These are phyloP conservation scores for Tephrocybe sp. DNA, from an alignment of 768 basidiomycete species.

Conservation along the genomic window DNA sequence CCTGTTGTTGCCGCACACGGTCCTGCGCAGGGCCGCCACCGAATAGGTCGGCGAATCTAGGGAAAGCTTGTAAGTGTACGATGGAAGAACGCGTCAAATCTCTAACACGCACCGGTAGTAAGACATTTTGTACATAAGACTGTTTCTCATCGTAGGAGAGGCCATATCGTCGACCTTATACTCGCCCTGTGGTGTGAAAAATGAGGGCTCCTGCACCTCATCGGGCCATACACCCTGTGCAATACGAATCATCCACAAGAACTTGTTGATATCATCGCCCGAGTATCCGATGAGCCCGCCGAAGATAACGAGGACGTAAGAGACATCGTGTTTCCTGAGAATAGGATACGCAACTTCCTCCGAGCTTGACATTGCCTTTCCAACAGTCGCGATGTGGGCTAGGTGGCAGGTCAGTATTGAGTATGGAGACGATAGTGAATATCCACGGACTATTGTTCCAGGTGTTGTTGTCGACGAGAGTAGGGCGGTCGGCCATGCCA, in stretches of 20 bases:
- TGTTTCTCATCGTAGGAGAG: conserved; percentile 86
- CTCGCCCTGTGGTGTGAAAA: conserved; percentile 91
- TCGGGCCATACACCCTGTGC: conserved; percentile 98
- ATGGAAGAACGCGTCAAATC: background rate
- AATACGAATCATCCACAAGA: conserved; percentile 97
- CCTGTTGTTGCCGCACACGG: conserved; percentile 83
- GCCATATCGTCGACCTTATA: conserved; percentile 90
- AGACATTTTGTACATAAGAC: conserved; percentile 99
- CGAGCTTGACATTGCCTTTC: conserved; percentile 93
- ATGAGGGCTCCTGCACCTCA: conserved; percentile 93
- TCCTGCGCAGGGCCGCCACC: conserved; percentile 72
- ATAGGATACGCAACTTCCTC: conserved; percentile 98
- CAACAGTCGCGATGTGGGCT: conserved; percentile 98
- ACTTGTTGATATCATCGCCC: conserved; percentile 99
- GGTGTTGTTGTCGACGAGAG: conserved; percentile 97
- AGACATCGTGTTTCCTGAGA: conserved; percentile 94
- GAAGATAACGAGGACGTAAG: conserved; percentile 96
- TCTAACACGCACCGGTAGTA: conserved; percentile 72
- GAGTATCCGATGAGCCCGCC: conserved; percentile 96
- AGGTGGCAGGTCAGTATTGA: conserved; percentile 11
- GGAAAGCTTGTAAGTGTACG: background rate
- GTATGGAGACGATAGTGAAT: background rate
- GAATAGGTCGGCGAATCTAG: conserved; percentile 84
- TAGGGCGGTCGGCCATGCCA: conserved; percentile 96
- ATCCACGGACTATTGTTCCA: conserved; percentile 99